These are phyloP conservation scores for Cryphonectria japonica DNA, from an alignment of 2,329 filamentous ascomycete species.

Conservation along the genomic window DNA sequence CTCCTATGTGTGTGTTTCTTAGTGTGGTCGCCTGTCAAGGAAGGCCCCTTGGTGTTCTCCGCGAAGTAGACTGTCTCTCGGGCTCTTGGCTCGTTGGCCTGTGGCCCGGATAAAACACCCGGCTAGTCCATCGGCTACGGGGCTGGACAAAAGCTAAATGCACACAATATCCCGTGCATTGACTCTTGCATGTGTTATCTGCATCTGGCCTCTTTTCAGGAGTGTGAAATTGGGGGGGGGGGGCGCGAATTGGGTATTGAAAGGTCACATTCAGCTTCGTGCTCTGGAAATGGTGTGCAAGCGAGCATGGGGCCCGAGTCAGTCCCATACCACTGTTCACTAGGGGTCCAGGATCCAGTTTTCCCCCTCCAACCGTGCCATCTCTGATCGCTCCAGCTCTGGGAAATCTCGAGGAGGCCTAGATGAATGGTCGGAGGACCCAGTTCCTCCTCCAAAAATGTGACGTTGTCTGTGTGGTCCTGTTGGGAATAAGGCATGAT, in stretches of 20 bases:
- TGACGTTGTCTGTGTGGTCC: background rate
- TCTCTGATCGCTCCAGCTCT: background rate
- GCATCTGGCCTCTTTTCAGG: background rate
- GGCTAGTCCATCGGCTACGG: background rate
- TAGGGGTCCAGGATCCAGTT: background rate
- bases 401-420: background rate
- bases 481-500: background rate
- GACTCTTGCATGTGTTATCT: background rate
- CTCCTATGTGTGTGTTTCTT: background rate
- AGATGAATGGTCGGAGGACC: background rate
- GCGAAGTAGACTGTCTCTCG: background rate
- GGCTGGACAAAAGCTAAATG: background rate
- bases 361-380: background rate
- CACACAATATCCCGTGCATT: background rate
- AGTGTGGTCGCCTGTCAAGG: background rate
- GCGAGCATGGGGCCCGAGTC: constrained; percentile 1
- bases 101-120: background rate
- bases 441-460: background rate
- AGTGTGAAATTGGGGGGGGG: background rate
- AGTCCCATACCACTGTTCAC: background rate
- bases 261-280: background rate
- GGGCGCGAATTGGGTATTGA: background rate
- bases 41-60: background rate
- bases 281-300: background rate
- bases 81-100: background rate